Base-by-base conservation (phyloP, 345 rosid genomes). In the Draba incana region DNA sequence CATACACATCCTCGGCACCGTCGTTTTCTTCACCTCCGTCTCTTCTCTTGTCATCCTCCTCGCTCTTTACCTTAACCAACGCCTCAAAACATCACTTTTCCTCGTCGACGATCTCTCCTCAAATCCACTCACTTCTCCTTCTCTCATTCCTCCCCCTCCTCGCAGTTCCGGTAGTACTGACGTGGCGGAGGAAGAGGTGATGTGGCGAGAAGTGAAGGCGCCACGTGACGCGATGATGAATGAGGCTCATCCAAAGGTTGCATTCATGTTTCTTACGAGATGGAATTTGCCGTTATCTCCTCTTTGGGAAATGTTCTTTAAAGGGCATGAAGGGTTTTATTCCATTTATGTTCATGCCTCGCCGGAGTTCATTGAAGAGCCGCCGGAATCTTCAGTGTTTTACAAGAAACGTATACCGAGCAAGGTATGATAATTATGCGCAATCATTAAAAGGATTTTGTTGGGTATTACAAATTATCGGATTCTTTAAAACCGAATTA, bases 301-400 rank as follows among this genome's bases (percentile, higher is more conserved):
- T 3, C 54, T 88, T 64, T 88, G 97, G 94, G 97, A 88, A 69
- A 73, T 73, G 45, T 86, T 86, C 59, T 82, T 90, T 43, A 43
- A 78, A 45, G 88, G 87, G 0, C 73, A 90, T 52, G 59, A 81
- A 54, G 84, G 77, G 3, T 54, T 83, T 16, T 88, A 78, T 56
- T 78, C 94, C 28, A 81, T 90, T 63, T 88, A 88, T 38, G 83
- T 88, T 14, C 97, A 90, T 53, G 62, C 94, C 6, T 84, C 74
- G 48, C 97, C 97, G 38, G 72, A 59, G 20, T 86, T 71, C 68
- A 66, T 70, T 8, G 79, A 63, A 12, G 62, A 83, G 11, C 5
- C 78, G 10, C 86, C 86, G 1, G 66, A 75, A 41, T 73, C 46
- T 44, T 84, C 88, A 10, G 85, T 84, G 25, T 88, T 88, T 72